Percentiles rank a stretch among this genome's conserved stretches.
Evolutionary conservation across 2,329 filamentous ascomycete genomes (phyloP).

Genomic region (Rhexocercosporidium sp.): DNA sequence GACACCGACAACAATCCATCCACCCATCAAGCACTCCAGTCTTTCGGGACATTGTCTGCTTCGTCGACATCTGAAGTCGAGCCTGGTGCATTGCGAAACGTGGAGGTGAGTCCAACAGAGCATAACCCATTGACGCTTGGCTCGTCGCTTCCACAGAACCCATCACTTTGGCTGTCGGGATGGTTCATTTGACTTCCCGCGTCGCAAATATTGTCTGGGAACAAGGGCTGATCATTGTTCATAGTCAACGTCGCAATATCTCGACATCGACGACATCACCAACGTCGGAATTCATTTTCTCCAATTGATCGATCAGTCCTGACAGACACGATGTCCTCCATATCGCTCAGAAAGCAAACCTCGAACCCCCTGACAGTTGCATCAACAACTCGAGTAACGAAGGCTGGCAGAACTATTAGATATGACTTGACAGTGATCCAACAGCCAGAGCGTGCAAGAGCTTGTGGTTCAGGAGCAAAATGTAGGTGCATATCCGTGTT

Average conservation of each 20-base stretch:
- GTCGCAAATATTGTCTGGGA: slow-evolving; percentile 11
- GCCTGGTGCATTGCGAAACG: slow-evolving; percentile 10
- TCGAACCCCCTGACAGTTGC: slow-evolving; percentile 3
- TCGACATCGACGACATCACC: not conserved
- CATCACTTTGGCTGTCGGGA: slow-evolving; percentile 25
- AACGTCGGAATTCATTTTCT: not conserved
- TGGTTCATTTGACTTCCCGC: slow-evolving; percentile 18
- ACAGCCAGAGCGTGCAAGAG: slow-evolving; percentile 91
- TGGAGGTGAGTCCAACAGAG: slow-evolving; percentile 15
- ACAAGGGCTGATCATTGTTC: slow-evolving; percentile 8
- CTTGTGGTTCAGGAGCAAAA: slow-evolving; percentile 94
- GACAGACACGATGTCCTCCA: slow-evolving; percentile 1
- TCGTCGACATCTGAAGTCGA: slow-evolving; percentile 3
- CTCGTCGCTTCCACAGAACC: slow-evolving; percentile 22
- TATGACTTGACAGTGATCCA: slow-evolving; percentile 89
- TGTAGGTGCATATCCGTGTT: slow-evolving; percentile 61
- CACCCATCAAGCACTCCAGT: slow-evolving; percentile 1
- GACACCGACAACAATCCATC: not conserved
- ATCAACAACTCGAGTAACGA: not conserved
- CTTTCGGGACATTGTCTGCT: not conserved
- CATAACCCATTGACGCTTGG: slow-evolving; percentile 23
- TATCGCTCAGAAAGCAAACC: not conserved
- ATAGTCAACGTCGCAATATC: slow-evolving; percentile 9
- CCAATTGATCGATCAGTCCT: not conserved
- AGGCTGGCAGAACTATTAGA: slow-evolving; percentile 70